phyloP scores from a whole-genome alignment of 2,329 filamentous ascomycete genomes.

The Exophiala lecanii-corni region DNA sequence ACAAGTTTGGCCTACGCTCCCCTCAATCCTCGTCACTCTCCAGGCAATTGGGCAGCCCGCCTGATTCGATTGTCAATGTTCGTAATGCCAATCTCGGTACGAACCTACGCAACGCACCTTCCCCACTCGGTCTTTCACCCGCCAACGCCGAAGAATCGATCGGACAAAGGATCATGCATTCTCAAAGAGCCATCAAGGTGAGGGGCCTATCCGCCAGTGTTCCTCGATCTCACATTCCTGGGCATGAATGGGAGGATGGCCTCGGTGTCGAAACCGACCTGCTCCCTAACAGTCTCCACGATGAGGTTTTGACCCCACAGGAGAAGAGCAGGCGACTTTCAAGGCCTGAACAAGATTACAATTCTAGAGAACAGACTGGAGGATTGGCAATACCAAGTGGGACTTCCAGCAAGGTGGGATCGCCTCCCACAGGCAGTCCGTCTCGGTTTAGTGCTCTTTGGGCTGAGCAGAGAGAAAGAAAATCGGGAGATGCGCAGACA shows the following conservation, averaged over 20 bases:
- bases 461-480: conserved; percentile 48
- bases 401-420: conserved; percentile 49
- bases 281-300: conserved; percentile 65
- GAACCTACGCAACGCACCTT: conserved; percentile 61
- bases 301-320: conserved; percentile 59
- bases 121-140: conserved; percentile 52
- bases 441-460: conserved; percentile 59
- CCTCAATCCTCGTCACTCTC: conserved; percentile 56
- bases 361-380: conserved; percentile 43
- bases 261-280: conserved; percentile 89
- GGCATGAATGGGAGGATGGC: conserved; percentile 56
- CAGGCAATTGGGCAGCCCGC: conserved; percentile 56
- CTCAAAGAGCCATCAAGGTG: conserved; percentile 54
- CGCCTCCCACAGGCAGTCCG: conserved; percentile 52
- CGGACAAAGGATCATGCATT: conserved; percentile 60
- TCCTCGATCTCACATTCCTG: conserved; percentile 40
- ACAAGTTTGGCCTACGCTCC: conserved; percentile 83
- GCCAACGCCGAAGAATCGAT: conserved; percentile 60
- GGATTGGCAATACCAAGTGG: conserved; percentile 48
- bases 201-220: conserved; percentile 57
- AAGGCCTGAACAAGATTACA: conserved; percentile 51
- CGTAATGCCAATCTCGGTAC: conserved; percentile 64
- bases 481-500: conserved; percentile 45
- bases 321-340: conserved; percentile 58
- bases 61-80: conserved; percentile 57